Conservation (phyloP, 805 yeast species). For the Kurtzmaniella fragi region DNA sequence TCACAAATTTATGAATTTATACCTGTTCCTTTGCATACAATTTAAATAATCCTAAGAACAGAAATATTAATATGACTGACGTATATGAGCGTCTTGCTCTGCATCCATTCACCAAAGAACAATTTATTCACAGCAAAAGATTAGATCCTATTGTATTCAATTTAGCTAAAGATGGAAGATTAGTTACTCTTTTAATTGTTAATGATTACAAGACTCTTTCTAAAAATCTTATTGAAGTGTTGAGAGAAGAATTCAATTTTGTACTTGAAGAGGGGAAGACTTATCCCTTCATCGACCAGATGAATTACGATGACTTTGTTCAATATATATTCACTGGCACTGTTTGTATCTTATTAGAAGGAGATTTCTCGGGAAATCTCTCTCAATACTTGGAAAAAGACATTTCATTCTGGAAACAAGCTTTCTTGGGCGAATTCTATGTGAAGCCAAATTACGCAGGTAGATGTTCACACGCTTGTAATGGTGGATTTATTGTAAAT, state of each 20-base stretch:
- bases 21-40: too few species aligned
- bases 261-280: constrained; percentile 73
- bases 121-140: constrained; percentile 15
- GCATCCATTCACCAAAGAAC: constrained; percentile 33
- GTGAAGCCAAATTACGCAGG: constrained; percentile 85
- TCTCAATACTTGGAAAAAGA: constrained; percentile 26
- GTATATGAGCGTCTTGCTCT: constrained; percentile 9
- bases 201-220: constrained; percentile 49
- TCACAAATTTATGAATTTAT: too few species aligned
- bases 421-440: constrained; percentile 68
- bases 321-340: constrained; percentile 66
- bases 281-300: constrained; percentile 53
- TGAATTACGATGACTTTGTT: constrained; percentile 45
- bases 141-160: constrained; percentile 34
- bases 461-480: constrained; percentile 80
- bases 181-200: constrained; percentile 61
- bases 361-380: constrained; percentile 11
- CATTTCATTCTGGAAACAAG: constrained; percentile 39
- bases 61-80: too few species aligned
- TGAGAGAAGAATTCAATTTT: constrained; percentile 51
- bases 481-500: constrained; percentile 80
- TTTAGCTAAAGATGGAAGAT: constrained; percentile 34
- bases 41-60: too few species aligned
- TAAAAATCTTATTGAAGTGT: constrained; percentile 35
- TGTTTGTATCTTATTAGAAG: constrained; percentile 55